Evolutionary conservation across 805 yeast genomes (phyloP), one percentile per base, ranked within the genome.

Genomic region (Jamesozyma piceae): DNA sequence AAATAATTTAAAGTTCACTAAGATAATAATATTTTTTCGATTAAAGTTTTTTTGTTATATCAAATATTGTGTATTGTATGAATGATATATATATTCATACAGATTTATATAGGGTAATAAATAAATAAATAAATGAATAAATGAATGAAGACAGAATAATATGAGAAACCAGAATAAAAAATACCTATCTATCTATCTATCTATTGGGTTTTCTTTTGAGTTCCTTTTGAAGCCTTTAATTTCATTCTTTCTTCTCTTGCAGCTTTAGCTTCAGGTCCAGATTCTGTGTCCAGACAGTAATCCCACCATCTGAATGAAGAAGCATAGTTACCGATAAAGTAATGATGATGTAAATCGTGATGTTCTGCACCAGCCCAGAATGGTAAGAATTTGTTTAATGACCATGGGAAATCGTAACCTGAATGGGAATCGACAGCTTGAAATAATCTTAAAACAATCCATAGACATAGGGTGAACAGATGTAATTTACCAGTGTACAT

Each of bases 341-440:
- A 88, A 63, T 85, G 95, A 64, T 90, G 98, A 63, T 90, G 98
- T 66, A 85, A 85, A 66, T 90, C 98, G 63, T 90, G 97, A 66
- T 90, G 97, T 58, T 85, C 96, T 19, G 97, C 96, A 51, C 97
- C 97, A 3, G 97, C 95, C 97, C 97, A 89, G 68, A 92, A 76
- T 38, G 97, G 97, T 47, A 90, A 62, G 66, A 90, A 78, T 62
- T 88, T 87, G 67, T 87, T 92, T 59, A 90, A 73, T 4, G 96
- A 86, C 86, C 94, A 80, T 49, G 98, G 97, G 78, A 90, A 90
- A 63, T 90, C 97, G 66, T 90, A 92, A 45, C 97, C 98, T 11
- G 97, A 88, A 66, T 90, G 98, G 21, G 97, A 82, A 63, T 90
- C 98, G 45, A 90, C 90, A 22, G 98, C 98, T 73, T 90, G 98